Evolutionary conservation across 306 rosid species (phyloP), one percentile per base, ranked within the genome.

Genomic region (Psophocarpus tetragonolobus): DNA sequence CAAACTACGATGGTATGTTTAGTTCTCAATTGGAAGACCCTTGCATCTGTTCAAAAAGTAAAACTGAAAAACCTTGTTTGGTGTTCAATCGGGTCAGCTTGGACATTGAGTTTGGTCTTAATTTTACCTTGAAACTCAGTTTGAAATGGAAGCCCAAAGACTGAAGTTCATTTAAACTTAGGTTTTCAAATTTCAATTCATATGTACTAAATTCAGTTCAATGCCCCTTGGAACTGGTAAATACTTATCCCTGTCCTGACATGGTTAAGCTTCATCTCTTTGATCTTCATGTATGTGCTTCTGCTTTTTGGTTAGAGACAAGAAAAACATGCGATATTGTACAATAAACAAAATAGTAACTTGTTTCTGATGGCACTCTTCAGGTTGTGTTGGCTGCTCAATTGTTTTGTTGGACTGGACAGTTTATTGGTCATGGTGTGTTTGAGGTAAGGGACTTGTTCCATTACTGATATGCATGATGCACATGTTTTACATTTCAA

Each of bases 351-450:
- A 33, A 58, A 20, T 13, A 62, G 70, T 72, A 4, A 67, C 35
- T 35, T 51, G 35, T 75, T 17, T 69, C 39, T 67, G 42, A 26
- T 7, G 62, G 58, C 21, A 32, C 66, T 47, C 30, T 70, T 60
- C 91, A 94, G 98, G 89, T 89, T 42, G 97, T 68, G 41, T 53
- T 90, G 85, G 97, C 91, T 32, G 85, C 91, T 71, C 98, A 94
- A 69, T 23, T 94, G 69, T 3, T 90, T n/a, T 89, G 98, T 75
- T 94, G 98, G 98, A 81, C 86, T 18, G 97, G 86, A 60, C 97
- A 89, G 86, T 90, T 90, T 66, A 75, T 94, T 57, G 98, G 97
- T 17, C 98, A 94, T 30, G 98, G 95, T 38, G 88, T 91, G 47
- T 94, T 94, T 80, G 97, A 94, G 97, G 98, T 92, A 75, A 74